Evolutionary conservation across 495 filamentous ascomycete genomes (phyloP), one percentile per base, ranked within the genome.

Genomic region (Aspergillus conjunctus): DNA sequence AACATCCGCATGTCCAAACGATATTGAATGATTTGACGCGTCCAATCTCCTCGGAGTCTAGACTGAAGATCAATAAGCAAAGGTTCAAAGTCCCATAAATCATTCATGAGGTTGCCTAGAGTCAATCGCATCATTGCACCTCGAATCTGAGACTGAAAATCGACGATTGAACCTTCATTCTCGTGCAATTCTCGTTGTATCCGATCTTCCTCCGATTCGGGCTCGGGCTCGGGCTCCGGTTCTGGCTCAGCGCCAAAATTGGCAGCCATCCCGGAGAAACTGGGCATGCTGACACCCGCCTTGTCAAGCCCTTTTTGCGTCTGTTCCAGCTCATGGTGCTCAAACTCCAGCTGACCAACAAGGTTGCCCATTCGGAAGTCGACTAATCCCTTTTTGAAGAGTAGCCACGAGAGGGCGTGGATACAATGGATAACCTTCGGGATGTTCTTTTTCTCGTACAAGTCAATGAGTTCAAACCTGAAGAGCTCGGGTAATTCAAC

Each of bases 381-480:
- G 26, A 97, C 87, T 48, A 99, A 89, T 1, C 93, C 93, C 69
- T 97, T 96, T 50, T 95, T 87, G 76, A 89, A 97, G 7, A 99
- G 83, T 41, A 98, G 78, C 91, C 93, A 99, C 65, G 93, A 97
- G 14, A 98, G 76, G 2, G 95, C 95, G 71, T 99, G 95, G 59
- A 99, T 92, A 73, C 95, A 97, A 75, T 99, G 94, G 61, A 99
- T 98, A 67, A 97, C 95, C 74, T 97, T 99, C 0, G 95, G 95
- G 7, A 98, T 93, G 67, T 99, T 99, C 74, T 99, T 99, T 79
- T 98, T 99, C 72, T 99, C 96, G 78, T 99, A 99, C 34, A 99
- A 76, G 70, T 99, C 95, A 39, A 97, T 97, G 9, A 97, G 83
- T 73, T 99, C 95, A 74, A 99, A 99, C 61, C 93, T 86, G 73